Evolutionary conservation across 305 asterid genomes (phyloP).

Genomic region (Nicotiana rustica): DNA sequence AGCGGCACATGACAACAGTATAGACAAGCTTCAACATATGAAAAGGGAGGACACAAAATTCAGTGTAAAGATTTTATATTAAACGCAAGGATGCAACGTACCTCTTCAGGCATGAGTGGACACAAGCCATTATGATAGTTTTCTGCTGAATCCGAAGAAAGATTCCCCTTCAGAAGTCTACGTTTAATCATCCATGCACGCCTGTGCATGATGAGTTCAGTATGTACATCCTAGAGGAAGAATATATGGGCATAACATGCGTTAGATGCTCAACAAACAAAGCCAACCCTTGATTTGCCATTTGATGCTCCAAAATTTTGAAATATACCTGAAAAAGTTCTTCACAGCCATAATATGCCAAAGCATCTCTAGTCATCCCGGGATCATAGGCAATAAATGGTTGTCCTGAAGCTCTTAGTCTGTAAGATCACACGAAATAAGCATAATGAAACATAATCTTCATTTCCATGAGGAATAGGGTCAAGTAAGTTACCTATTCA

Average conservation of each 20-base stretch:
- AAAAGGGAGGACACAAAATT: background rate
- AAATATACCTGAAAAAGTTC: constrained; percentile 92
- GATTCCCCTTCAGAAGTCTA: constrained; percentile 83
- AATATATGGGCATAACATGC: constrained; percentile 34
- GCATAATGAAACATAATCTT: constrained; percentile 24
- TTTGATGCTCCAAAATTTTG: constrained; percentile 30
- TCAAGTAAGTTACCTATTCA: constrained; percentile 57
- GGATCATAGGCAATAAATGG: constrained; percentile 97
- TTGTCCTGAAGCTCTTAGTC: constrained; percentile 76
- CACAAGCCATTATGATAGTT: constrained; percentile 83
- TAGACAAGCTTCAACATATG: background rate
- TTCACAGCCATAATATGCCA: constrained; percentile 95
- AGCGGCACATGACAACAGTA: background rate
- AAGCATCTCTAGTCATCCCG: constrained; percentile 94
- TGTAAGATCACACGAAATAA: constrained; percentile 42
- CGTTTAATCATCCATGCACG: constrained; percentile 96
- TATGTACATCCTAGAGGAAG: constrained; percentile 86
- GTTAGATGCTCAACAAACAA: constrained; percentile 36
- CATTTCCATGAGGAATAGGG: constrained; percentile 29
- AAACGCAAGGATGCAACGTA: constrained; percentile 43
- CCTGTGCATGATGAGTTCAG: constrained; percentile 95
- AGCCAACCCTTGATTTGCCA: constrained; percentile 27
- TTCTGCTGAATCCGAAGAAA: constrained; percentile 75
- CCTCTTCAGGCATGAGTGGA: constrained; percentile 99
- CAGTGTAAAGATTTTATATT: background rate